Conservation (phyloP, 2,329 filamentous ascomycete genomes). For the Pyrenochaeta sp. region DNA sequence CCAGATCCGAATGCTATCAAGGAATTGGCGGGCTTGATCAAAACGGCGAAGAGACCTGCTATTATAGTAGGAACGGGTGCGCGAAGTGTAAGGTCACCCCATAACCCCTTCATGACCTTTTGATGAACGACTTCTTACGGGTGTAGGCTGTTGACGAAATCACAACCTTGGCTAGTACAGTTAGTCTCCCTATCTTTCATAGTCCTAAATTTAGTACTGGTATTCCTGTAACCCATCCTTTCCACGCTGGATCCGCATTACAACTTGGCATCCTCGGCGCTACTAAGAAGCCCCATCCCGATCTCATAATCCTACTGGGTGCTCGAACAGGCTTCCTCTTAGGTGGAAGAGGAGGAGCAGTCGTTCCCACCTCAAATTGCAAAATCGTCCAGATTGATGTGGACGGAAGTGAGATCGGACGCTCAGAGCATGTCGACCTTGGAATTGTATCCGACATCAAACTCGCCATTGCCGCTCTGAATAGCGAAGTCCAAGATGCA, state of each 20-base stretch:
- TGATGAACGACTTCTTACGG: background rate
- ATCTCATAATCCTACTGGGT: slow-evolving; percentile 54
- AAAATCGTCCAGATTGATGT: slow-evolving; percentile 55
- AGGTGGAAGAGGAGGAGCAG: slow-evolving; percentile 47
- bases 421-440: slow-evolving; percentile 51
- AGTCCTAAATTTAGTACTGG: slow-evolving; percentile 47
- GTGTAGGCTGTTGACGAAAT: slow-evolving; percentile 41
- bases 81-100: slow-evolving; percentile 16
- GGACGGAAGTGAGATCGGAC: slow-evolving; percentile 55
- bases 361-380: slow-evolving; percentile 50
- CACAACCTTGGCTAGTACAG: slow-evolving; percentile 44
- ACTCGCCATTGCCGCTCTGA: slow-evolving; percentile 44
- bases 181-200: slow-evolving; percentile 53
- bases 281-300: slow-evolving; percentile 44
- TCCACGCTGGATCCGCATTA: slow-evolving; percentile 48
- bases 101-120: background rate
- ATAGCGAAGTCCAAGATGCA: slow-evolving; percentile 15
- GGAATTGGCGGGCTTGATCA: slow-evolving; percentile 42
- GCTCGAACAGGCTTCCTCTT: slow-evolving; percentile 55
- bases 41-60: slow-evolving; percentile 49
- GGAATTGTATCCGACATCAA: slow-evolving; percentile 54
- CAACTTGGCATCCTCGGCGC: slow-evolving; percentile 44
- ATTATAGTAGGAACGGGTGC: slow-evolving; percentile 56
- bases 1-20: slow-evolving; percentile 50
- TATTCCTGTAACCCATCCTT: slow-evolving; percentile 40